These are phyloP conservation scores for Ramaria rubella DNA, from an alignment of 768 basidiomycete species.

Conservation along the genomic window DNA sequence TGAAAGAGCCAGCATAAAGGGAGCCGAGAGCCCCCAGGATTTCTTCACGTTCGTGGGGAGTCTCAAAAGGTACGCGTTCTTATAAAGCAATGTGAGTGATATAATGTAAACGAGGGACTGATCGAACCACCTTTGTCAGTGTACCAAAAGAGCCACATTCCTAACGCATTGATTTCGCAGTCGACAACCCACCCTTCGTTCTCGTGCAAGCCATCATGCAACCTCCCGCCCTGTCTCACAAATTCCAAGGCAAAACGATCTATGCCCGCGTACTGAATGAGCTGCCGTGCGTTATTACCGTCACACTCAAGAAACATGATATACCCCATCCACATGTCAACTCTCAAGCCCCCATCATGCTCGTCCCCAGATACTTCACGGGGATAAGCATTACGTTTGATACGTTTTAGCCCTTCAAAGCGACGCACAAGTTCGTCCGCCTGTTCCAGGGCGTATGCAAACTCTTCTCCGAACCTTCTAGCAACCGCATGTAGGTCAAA, in stretches of 20 bases:
- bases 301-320: slow-evolving; percentile 63
- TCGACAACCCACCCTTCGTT: slow-evolving; percentile 55
- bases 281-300: slow-evolving; percentile 53
- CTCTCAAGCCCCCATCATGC: background rate
- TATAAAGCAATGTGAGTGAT: background rate
- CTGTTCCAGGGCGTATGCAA: background rate
- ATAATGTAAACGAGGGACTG: slow-evolving; percentile 4
- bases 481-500: slow-evolving; percentile 50
- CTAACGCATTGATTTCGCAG: slow-evolving; percentile 41
- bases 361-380: background rate
- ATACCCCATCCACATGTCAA: slow-evolving; percentile 44
- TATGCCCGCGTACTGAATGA: slow-evolving; percentile 43
- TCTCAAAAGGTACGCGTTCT: slow-evolving; percentile 27
- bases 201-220: slow-evolving; percentile 34
- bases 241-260: slow-evolving; percentile 39
- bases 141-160: slow-evolving; percentile 61
- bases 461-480: slow-evolving; percentile 39
- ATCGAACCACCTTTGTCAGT: slow-evolving; percentile 41
- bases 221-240: slow-evolving; percentile 31
- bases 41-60: slow-evolving; percentile 20
- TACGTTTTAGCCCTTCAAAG: slow-evolving; percentile 12
- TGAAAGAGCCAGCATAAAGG: background rate
- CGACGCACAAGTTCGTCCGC: slow-evolving; percentile 11
- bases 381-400: background rate
- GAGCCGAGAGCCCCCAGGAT: slow-evolving; percentile 17